Percentiles rank a stretch among this genome's conserved stretches.
phyloP scores from a whole-genome alignment of 805 yeast species.

The Barnettozyma sucrosica region DNA sequence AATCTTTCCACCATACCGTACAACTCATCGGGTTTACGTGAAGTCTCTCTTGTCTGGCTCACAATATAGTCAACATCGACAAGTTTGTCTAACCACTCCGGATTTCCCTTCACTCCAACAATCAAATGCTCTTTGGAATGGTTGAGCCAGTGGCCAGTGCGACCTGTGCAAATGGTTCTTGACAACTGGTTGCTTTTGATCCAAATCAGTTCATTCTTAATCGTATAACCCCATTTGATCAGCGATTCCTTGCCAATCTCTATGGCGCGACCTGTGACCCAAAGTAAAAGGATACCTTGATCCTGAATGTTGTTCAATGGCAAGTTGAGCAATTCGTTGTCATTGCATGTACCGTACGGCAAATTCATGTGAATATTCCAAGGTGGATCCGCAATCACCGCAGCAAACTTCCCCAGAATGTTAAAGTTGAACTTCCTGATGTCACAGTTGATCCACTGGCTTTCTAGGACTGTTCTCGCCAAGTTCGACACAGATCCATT shows the following conservation, averaged over 20 bases:
- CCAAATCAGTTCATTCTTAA: conserved; percentile 83
- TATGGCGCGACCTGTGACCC: conserved; percentile 95
- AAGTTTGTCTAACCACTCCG: conserved; percentile 60
- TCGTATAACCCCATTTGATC: conserved; percentile 74
- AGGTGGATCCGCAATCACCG: conserved; percentile 77
- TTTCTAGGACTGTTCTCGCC: conserved; percentile 36
- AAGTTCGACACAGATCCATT: conserved; percentile 32
- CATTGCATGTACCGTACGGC: conserved; percentile 74
- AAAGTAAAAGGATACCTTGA: conserved; percentile 76
- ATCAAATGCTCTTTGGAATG: conserved; percentile 89
- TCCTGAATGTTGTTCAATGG: conserved; percentile 67
- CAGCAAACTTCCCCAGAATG: conserved; percentile 73
- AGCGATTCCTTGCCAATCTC: conserved; percentile 81
- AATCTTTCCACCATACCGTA: conserved; percentile 81
- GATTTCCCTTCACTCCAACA: conserved; percentile 80
- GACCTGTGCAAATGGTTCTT: conserved; percentile 87
- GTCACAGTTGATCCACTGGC: conserved; percentile 89
- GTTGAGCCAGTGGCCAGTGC: conserved; percentile 96
- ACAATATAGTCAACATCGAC: conserved; percentile 75
- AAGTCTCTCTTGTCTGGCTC: conserved; percentile 80
- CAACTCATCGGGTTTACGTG: conserved; percentile 86
- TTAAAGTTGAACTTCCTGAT: conserved; percentile 66
- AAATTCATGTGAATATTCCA: conserved; percentile 94
- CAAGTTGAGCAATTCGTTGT: conserved; percentile 61
- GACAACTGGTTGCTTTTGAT: conserved; percentile 82